phyloP scores from a whole-genome alignment of 2,329 filamentous ascomycete species.

The Helminthosporium solani region DNA sequence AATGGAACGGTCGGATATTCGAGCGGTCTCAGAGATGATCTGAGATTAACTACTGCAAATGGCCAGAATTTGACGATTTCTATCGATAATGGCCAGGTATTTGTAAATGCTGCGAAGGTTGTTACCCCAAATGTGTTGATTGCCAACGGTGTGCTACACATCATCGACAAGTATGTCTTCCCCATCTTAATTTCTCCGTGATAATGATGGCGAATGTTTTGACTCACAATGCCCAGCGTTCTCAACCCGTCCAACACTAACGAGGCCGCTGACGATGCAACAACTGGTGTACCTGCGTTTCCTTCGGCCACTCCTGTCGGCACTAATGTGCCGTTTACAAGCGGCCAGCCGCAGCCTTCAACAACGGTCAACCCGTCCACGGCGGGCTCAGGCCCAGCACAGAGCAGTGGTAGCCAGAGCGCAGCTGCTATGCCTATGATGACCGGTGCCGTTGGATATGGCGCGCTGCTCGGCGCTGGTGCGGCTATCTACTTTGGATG shows the following conservation, averaged over 20 bases:
- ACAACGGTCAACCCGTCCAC: too few species aligned
- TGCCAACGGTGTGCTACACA: constrained; percentile 51
- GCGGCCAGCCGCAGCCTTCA: constrained; percentile 51
- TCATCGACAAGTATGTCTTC: constrained; percentile 50
- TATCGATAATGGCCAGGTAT: constrained; percentile 37
- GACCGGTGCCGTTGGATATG: constrained; percentile 48
- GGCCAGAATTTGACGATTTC: constrained; percentile 46
- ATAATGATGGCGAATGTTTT: too few species aligned
- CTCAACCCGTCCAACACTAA: constrained; percentile 56
- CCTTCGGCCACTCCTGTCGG: constrained; percentile 49
- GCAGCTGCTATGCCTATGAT: constrained; percentile 30
- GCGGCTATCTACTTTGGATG: constrained; percentile 32
- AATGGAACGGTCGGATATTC: constrained; percentile 58
- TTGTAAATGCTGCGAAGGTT: constrained; percentile 49
- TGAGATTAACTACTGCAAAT: constrained; percentile 37
- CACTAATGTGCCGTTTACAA: constrained; percentile 56
- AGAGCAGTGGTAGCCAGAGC: constrained; percentile 16
- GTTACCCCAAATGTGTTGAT: constrained; percentile 46
- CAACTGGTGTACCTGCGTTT: constrained; percentile 56
- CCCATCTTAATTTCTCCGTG: background rate
- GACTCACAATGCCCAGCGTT: constrained; percentile 44
- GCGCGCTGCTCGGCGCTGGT: constrained; percentile 50
- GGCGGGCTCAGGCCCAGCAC: too few species aligned
- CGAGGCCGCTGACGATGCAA: constrained; percentile 46
- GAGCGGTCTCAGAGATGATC: constrained; percentile 45